Conservation (phyloP, 2,329 filamentous ascomycete genomes). For the Trichophyton equinum region DNA sequence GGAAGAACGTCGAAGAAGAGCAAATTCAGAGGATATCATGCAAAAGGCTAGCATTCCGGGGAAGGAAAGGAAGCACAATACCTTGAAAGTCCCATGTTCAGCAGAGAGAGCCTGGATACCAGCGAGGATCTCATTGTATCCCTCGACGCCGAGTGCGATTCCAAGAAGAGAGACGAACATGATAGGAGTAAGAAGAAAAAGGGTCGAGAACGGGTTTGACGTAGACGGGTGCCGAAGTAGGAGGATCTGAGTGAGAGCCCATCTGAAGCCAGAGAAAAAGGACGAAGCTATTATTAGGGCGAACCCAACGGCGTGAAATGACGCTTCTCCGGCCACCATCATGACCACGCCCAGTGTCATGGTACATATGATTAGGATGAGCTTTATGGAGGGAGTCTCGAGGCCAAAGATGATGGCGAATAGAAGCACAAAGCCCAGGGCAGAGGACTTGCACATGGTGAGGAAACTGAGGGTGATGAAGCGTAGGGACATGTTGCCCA, state of each 20-base stretch:
- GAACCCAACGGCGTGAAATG: constrained; percentile 79
- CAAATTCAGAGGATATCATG: constrained; percentile 95
- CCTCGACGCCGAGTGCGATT: constrained; percentile 79
- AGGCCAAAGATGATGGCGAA: constrained; percentile 93
- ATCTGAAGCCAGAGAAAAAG: constrained; percentile 92
- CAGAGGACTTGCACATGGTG: constrained; percentile 98
- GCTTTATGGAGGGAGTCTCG: constrained; percentile 71
- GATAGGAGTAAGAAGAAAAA: constrained; percentile 92
- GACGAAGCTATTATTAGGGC: constrained; percentile 83
- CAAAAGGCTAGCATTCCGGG: constrained; percentile 84
- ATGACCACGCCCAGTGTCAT: constrained; percentile 93
- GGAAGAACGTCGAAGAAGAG: constrained; percentile 82
- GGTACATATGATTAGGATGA: constrained; percentile 73
- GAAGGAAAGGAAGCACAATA: constrained; percentile 67
- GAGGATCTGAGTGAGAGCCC: constrained; percentile 96
- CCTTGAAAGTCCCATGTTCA: constrained; percentile 54
- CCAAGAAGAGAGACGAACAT: constrained; percentile 78
- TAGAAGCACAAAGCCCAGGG: constrained; percentile 82
- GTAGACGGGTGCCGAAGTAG: constrained; percentile 88
- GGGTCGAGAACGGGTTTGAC: constrained; percentile 89
- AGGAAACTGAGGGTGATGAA: constrained; percentile 97
- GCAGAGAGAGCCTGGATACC: constrained; percentile 53
- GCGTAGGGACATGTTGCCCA: constrained; percentile 90
- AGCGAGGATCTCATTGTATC: constrained; percentile 52
- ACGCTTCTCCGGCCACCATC: constrained; percentile 94